Evolutionary conservation across 2,329 filamentous ascomycete species (phyloP), one percentile per base, ranked within the genome.

Genomic region (Phaeophleospora eucalypticola): DNA sequence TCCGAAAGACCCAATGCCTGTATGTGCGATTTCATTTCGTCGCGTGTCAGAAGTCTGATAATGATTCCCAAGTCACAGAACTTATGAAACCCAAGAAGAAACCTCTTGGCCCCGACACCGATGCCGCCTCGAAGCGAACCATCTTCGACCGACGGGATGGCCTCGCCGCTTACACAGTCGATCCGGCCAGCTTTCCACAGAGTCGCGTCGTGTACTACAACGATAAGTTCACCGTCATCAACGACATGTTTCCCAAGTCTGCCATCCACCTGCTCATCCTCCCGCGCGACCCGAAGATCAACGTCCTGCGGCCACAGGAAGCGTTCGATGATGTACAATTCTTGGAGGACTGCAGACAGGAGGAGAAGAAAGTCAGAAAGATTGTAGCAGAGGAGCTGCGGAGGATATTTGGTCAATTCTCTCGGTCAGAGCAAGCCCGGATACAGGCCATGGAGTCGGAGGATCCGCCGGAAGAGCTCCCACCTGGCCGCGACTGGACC

Each of bases 181-280:
- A 80, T 43, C 87, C 87, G 18, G 73, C 77, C 27, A 71, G 75
- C 1, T 84, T 81, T 58, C 76, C 82, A 1, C 56, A 75, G 4
- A 75, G 72, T 19, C 71, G 77, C 7, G 78, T 89, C 1, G 73
- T 93, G 45, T 83, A 82, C 61, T 73, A 83, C 66, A 80, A 81
- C 54, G 73, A 79, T n/a, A 70, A 81, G 50, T 88, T 85, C 56
- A 86, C 90, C 41, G 79, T 83, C 16, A 87, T 97, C 65, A 78
- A 84, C 58, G 93, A 98, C 70, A 73, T 82, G 51, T 98, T 82
- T 64, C 90, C 93, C 7, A 98, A 97, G 68, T 81, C 87, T 3
- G 82, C 80, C 3, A 75, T 96, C 3, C 93, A 98, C 70, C 77
- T 88, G 1, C 85, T 98, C 2, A 80, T 97, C n/a, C 81, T 97